Evolutionary conservation across 192 early-diverging fungal species (phyloP).

Genomic region (Haplosporangium gracile): DNA sequence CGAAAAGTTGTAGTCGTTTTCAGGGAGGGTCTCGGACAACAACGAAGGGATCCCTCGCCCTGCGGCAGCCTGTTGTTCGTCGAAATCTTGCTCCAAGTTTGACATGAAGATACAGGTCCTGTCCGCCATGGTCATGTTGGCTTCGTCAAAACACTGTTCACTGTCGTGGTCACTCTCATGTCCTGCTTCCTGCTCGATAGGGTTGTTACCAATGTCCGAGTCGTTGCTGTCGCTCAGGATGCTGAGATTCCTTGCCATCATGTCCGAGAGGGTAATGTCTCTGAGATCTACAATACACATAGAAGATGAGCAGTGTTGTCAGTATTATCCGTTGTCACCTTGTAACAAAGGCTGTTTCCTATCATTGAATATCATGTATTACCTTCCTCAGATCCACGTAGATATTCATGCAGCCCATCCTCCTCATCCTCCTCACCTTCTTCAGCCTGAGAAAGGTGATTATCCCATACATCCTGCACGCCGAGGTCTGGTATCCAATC

Average conservation of each 20-base stretch:
- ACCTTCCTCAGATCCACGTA: constrained; percentile 34
- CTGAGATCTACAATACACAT: constrained; percentile 24
- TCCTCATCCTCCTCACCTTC: constrained; percentile 13
- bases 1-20: constrained; percentile 18
- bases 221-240: constrained; percentile 35
- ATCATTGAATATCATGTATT: neutral
- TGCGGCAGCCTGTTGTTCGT: neutral
- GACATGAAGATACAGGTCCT: constrained; percentile 34
- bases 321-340: too few species aligned
- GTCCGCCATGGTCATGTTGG: constrained; percentile 26
- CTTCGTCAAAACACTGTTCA: neutral
- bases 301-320: too few species aligned
- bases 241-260: constrained; percentile 28
- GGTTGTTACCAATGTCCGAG: neutral
- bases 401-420: constrained; percentile 9
- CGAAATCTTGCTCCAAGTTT: constrained; percentile 23
- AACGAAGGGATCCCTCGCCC: constrained; percentile 11
- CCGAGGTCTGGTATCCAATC: neutral
- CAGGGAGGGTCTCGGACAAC: constrained; percentile 32
- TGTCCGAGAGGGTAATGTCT: constrained; percentile 43
- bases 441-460: neutral
- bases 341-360: too few species aligned
- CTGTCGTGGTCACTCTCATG: neutral
- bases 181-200: neutral
- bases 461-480: neutral